These are phyloP conservation scores for Dactylellina cionopaga DNA, from an alignment of 2,329 filamentous ascomycete species.

Conservation along the genomic window DNA sequence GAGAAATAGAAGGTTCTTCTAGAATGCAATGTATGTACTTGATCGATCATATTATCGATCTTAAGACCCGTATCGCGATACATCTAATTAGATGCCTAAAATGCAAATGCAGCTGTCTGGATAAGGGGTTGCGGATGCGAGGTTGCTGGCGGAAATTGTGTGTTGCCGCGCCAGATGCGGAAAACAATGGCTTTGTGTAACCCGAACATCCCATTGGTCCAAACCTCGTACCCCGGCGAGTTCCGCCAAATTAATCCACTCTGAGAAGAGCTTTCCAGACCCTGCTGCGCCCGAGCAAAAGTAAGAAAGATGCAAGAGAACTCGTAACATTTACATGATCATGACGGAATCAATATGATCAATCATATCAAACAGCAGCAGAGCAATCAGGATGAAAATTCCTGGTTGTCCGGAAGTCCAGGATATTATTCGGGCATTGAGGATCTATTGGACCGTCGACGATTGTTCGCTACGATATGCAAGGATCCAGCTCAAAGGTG, in stretches of 20 bases:
- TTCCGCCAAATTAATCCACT: too few species aligned
- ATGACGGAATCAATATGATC: neutral
- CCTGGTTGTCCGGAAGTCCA: too few species aligned
- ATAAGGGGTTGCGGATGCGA: too few species aligned
- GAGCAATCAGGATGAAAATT: too few species aligned
- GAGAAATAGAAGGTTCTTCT: constrained; percentile 1
- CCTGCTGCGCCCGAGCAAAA: too few species aligned
- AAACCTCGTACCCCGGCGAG: too few species aligned
- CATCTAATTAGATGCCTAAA: neutral
- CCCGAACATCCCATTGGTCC: too few species aligned
- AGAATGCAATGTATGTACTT: neutral
- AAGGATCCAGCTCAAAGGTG: constrained; percentile 5
- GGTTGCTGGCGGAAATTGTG: neutral
- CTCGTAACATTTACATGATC: neutral
- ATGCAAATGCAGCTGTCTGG: too few species aligned
- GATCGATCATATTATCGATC: neutral
- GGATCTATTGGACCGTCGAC: neutral
- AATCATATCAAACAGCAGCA: too few species aligned
- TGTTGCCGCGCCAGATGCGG: constrained; percentile 5
- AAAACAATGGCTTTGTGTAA: constrained; percentile 4
- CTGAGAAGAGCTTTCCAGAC: too few species aligned
- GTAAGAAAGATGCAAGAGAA: neutral
- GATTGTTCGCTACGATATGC: neutral
- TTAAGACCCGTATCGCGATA: too few species aligned
- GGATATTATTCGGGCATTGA: neutral